Base-by-base conservation (phyloP, 495 filamentous ascomycete species). In the Parathielavia appendiculata region DNA sequence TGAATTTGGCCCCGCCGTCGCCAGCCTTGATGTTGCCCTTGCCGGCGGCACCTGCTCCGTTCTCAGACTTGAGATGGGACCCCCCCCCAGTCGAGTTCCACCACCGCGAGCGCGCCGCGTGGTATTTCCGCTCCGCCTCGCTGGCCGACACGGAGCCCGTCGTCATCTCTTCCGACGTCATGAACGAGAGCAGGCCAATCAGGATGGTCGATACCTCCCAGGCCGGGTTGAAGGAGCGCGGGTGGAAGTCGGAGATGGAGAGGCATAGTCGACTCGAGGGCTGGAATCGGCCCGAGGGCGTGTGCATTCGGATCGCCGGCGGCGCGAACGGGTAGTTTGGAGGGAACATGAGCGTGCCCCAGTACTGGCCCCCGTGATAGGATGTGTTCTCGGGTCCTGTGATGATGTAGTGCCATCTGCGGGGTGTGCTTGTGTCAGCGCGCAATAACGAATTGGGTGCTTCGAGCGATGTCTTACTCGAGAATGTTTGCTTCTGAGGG, bases 151-250 rank as follows among this genome's bases (percentile, higher is more conserved):
- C 83, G 41, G 85, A 90, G 5, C 93, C 93, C 1, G 95, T 97
- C 1, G 93, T 98, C 92, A 97, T 97, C 75, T 98, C 93, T 66
- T 98, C 92, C 59, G 87, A 90, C 4, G 92, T 97, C 93, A 98
- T 98, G 72, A 98, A 98, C 41, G 87, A 91, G 56, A 97, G 79
- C 17, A 98, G 78, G 40, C 93, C 93, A 59, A 96, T 96, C 19
- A 98, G 77, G 64, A 98, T 98, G 4, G 93, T 98, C 44, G 86
- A 90, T 12, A 97, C 93, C 64, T 95, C 91, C 93, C 93, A 98
- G n/a, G 93, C 92, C 11, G 93, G 93, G 68, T 98, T 98, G 80
- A 98, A 98, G 40, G 88, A 92, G 65, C 92, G 91, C 0, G 93
- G 93, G 70, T 98, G 93, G 74, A 97, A 98, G 70, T 98, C 93